Conservation (phyloP, 352 stramenopile species). For the Globisporangium middletonii region DNA sequence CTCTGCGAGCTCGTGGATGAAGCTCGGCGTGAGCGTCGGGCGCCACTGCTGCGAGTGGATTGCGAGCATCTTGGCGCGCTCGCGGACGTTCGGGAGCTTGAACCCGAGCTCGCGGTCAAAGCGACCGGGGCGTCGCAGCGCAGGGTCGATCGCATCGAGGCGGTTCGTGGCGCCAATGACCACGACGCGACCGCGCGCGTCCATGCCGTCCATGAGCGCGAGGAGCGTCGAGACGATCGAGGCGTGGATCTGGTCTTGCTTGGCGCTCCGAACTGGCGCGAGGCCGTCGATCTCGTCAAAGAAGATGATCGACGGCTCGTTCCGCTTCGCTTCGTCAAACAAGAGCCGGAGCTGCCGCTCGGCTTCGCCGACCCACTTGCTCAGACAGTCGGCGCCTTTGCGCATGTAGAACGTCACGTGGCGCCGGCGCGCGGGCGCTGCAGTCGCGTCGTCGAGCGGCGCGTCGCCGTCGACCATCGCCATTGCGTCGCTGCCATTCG, state of each 20-base stretch:
- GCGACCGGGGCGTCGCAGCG: slow-evolving; percentile 90
- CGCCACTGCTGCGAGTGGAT: slow-evolving; percentile 89
- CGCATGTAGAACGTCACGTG: slow-evolving; percentile 93
- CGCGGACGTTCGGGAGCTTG: slow-evolving; percentile 76
- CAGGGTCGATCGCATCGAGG: slow-evolving; percentile 93
- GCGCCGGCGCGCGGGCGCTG: slow-evolving; percentile 22
- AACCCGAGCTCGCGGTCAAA: slow-evolving; percentile 92
- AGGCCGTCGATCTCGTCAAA: slow-evolving; percentile 94
- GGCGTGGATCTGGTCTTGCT: slow-evolving; percentile 93
- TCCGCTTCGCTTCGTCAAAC: slow-evolving; percentile 88
- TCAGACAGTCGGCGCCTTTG: slow-evolving; percentile 88
- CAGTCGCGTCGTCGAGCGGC: slow-evolving; percentile 3
- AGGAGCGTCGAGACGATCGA: slow-evolving; percentile 92
- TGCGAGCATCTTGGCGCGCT: slow-evolving; percentile 80
- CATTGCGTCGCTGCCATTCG: not conserved
- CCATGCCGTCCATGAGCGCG: slow-evolving; percentile 90
- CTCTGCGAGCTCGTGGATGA: slow-evolving; percentile 76
- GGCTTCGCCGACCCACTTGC: slow-evolving; percentile 91
- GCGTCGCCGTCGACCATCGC: not conserved
- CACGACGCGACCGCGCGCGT: slow-evolving; percentile 87
- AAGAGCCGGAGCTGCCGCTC: slow-evolving; percentile 87
- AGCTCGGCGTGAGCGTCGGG: slow-evolving; percentile 47
- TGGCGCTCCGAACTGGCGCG: slow-evolving; percentile 87
- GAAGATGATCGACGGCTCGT: slow-evolving; percentile 93
- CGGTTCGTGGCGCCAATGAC: slow-evolving; percentile 98